Evolutionary conservation across 805 yeast genomes (phyloP), one percentile per base, ranked within the genome.

Genomic region (Starmerella etchellsii): DNA sequence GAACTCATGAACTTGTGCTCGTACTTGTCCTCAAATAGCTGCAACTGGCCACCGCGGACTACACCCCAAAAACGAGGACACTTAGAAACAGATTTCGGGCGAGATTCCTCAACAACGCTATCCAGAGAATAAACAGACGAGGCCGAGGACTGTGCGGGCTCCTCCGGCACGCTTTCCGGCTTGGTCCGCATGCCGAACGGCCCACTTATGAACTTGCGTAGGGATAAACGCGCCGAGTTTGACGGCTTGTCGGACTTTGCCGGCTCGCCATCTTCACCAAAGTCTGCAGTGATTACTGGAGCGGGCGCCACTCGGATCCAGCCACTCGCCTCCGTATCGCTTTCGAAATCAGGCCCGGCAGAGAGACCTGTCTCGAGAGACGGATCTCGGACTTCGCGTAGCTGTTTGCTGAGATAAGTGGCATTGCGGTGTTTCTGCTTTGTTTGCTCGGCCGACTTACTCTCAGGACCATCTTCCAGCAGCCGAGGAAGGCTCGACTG

Each of bases 21-120:
- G 36, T 66, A 64, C 44, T 78, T 80, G 54, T 81, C 83, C 44
- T 74, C 73, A 61, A 82, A 88, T n/a, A 91, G 64, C 54, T 87
- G 83, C 40, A 91, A 61, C 54, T 85, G 85, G 0, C 95, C 94
- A 54, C 87, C 95, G 53, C 81, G 79, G 39, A 85, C 63, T 0
- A 81, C 60, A 2, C 64, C 65, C 53, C 50, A 63, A 48, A 54
- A 59, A 37, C 50, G 41, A 2, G 52, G 54, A 31, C 47, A 42
- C 33, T 49, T 40, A 16, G 50, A 28, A n/a, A 51, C 30, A 10
- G 46, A 34, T 24, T 37, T 37, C 16, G 43, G 43, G 22, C 18
- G 18, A 23, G 30, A n/a, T n/a, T 25, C n/a, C n/a, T n/a, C n/a
- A n/a, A n/a, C n/a, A n/a, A n/a, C n/a, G n/a, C n/a, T n/a, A 8